Percentiles rank a stretch among this genome's conserved stretches.
These are phyloP conservation scores for Cyberlindnera veronae DNA, from an alignment of 805 yeast species.

Conservation along the genomic window DNA sequence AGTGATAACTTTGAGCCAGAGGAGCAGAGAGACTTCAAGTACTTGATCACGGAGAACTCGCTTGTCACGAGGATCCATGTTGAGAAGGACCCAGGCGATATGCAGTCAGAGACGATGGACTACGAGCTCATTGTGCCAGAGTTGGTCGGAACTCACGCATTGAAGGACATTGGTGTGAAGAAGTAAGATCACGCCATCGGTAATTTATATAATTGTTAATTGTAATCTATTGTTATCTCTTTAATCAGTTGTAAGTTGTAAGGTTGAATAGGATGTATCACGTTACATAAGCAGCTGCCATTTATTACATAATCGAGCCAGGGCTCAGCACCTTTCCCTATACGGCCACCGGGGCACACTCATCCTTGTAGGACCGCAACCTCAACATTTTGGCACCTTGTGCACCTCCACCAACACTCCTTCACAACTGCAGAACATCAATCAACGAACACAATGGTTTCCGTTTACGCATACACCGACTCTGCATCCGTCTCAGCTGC, in stretches of 20 bases:
- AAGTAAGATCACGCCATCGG: neutral
- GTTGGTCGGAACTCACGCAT: constrained; percentile 27
- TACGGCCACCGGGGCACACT: neutral
- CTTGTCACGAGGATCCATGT: constrained; percentile 70
- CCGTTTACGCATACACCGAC: constrained; percentile 41
- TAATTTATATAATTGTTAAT: neutral
- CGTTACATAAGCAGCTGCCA: neutral
- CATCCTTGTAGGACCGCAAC: neutral
- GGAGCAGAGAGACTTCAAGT: constrained; percentile 38
- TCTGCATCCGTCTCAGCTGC: constrained; percentile 59
- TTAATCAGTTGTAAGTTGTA: neutral
- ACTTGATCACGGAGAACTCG: constrained; percentile 54
- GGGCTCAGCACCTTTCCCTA: neutral
- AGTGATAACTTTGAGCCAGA: constrained; percentile 13
- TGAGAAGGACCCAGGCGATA: constrained; percentile 53
- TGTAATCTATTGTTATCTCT: neutral
- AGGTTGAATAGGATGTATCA: neutral
- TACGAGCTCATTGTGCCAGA: constrained; percentile 74
- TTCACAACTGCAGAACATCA: neutral
- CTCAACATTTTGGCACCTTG: neutral
- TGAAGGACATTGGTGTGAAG: constrained; percentile 23
- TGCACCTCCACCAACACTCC: neutral
- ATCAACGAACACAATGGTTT: constrained; percentile 32
- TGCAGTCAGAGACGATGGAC: constrained; percentile 50
- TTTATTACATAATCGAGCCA: neutral